Evolutionary conservation across 2,329 filamentous ascomycete species (phyloP).

Genomic region (Curvularia sp.): DNA sequence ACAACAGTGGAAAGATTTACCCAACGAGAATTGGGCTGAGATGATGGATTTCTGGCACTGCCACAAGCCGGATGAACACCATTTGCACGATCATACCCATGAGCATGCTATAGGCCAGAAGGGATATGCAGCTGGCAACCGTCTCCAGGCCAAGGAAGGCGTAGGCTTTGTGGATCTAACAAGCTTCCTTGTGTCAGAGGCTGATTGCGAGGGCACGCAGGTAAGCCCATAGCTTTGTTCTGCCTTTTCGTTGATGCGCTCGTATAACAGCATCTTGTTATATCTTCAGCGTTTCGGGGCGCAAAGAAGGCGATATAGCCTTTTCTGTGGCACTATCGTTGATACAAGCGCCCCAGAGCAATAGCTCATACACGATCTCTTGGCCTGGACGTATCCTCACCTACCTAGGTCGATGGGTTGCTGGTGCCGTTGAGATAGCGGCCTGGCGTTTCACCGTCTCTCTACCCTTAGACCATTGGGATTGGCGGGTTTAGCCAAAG

Average conservation of each 20-base stretch:
- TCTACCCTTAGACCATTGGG: slow-evolving; percentile 41
- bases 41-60: slow-evolving; percentile 99
- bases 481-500: slow-evolving; percentile 42
- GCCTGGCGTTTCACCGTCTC: slow-evolving; percentile 45
- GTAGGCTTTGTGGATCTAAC: slow-evolving; percentile 82
- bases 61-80: slow-evolving; percentile 79
- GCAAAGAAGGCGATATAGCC: slow-evolving; percentile 64
- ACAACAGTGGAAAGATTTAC: slow-evolving; percentile 84
- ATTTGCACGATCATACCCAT: slow-evolving; percentile 60
- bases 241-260: background rate
- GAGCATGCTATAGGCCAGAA: slow-evolving; percentile 48
- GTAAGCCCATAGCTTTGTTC: slow-evolving; percentile 45
- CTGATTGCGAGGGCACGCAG: slow-evolving; percentile 65
- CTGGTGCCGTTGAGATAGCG: slow-evolving; percentile 34
- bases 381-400: slow-evolving; percentile 39
- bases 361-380: slow-evolving; percentile 38
- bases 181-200: slow-evolving; percentile 73
- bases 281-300: slow-evolving; percentile 45
- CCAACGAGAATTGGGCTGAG: slow-evolving; percentile 97
- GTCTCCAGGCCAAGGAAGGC: slow-evolving; percentile 69
- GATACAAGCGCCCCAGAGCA: slow-evolving; percentile 67
- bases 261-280: background rate
- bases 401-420: slow-evolving; percentile 40
- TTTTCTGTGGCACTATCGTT: slow-evolving; percentile 58
- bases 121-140: slow-evolving; percentile 84